A percentile compares a stretch with the other conserved stretches of the same genome.
These are phyloP conservation scores for Clonostachys solani DNA, from an alignment of 2,329 filamentous ascomycete species.

Conservation along the genomic window DNA sequence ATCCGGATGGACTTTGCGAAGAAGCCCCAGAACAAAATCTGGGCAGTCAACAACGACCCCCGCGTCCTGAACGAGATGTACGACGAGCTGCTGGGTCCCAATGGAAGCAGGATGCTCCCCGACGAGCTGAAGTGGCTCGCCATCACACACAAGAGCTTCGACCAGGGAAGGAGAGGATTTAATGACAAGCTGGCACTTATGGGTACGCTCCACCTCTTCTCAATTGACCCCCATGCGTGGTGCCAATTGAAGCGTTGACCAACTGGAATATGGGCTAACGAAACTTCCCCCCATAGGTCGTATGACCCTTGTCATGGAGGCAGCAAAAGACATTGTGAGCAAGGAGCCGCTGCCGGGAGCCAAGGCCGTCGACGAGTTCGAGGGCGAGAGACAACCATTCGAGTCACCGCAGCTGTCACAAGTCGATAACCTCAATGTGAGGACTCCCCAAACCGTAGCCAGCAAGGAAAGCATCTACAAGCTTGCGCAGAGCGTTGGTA, in stretches of 20 bases:
- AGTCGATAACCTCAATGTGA: slow-evolving; percentile 65
- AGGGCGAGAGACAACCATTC: slow-evolving; percentile 58
- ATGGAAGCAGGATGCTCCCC: slow-evolving; percentile 68
- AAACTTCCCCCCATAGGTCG: slow-evolving; percentile 16
- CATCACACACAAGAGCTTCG: slow-evolving; percentile 97
- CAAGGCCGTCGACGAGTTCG: slow-evolving; percentile 34
- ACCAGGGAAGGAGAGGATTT: slow-evolving; percentile 89
- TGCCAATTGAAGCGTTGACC: no score
- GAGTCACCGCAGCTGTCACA: slow-evolving; percentile 65
- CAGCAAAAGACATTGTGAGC: slow-evolving; percentile 30
- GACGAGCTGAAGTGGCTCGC: slow-evolving; percentile 97
- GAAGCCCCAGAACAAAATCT: slow-evolving; percentile 48
- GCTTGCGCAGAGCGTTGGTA: slow-evolving; percentile 65
- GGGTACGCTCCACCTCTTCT: slow-evolving; percentile 44
- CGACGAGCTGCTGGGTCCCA: slow-evolving; percentile 66
- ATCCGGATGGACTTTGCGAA: slow-evolving; percentile 58
- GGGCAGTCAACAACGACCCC: slow-evolving; percentile 72
- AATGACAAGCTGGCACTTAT: slow-evolving; percentile 91
- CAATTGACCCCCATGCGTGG: no score
- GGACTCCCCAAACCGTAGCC: slow-evolving; percentile 57
- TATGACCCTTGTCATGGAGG: slow-evolving; percentile 29
- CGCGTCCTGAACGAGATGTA: slow-evolving; percentile 74
- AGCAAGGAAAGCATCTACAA: slow-evolving; percentile 61
- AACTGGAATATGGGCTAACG: background rate
- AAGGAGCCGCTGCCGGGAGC: slow-evolving; percentile 17